These are phyloP conservation scores for Setaria italica DNA, from an alignment of 202 grass and related monocot species.

Conservation along the genomic window DNA sequence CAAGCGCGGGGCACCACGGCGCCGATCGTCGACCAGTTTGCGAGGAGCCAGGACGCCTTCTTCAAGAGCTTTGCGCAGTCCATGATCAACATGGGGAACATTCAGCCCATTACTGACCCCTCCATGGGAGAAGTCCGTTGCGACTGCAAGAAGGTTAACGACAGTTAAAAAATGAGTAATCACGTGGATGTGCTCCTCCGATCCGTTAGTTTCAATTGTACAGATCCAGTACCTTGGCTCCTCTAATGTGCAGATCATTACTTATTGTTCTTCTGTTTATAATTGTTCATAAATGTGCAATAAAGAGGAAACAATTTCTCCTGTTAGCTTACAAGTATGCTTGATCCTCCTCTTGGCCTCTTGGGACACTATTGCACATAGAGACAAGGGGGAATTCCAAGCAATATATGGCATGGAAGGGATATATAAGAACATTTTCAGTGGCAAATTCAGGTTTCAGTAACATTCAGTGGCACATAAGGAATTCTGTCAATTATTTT, in stretches of 20 bases:
- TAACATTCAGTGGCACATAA: no score
- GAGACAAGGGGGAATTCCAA: background rate
- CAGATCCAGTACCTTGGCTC: background rate
- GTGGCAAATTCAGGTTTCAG: no score
- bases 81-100: conserved; percentile 86
- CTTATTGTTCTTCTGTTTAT: background rate
- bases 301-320: background rate
- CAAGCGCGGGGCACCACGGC: conserved; percentile 33
- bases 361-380: background rate
- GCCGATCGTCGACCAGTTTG: conserved; percentile 52
- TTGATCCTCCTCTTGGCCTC: background rate
- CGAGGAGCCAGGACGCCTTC: conserved; percentile 57
- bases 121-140: conserved; percentile 45
- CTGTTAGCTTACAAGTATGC: background rate
- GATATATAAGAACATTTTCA: no score
- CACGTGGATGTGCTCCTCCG: background rate
- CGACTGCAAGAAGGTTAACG: conserved; percentile 45
- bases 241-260: background rate
- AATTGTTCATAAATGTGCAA: background rate
- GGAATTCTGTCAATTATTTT: no score
- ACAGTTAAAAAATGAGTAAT: background rate
- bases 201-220: background rate
- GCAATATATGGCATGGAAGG: background rate
- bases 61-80: conserved; percentile 53
- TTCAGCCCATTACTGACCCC: conserved; percentile 43